Conservation (phyloP, 176 grass and related monocot species). For the Elymus sibiricus region DNA sequence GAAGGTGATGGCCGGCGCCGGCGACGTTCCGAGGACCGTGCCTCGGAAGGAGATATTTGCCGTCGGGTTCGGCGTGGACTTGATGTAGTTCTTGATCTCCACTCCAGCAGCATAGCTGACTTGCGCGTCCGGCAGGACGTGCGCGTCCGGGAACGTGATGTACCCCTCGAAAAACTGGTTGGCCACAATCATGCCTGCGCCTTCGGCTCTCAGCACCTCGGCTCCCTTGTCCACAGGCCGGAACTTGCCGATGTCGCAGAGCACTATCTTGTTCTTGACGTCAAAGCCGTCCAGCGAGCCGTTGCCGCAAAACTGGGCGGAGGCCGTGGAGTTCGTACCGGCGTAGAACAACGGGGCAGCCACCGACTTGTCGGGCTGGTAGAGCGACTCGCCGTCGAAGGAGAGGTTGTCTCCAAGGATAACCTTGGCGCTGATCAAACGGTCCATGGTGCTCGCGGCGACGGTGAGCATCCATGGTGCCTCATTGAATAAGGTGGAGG, state of each 20-base stretch:
- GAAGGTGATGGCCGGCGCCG: not conserved
- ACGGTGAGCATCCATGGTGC: conserved; percentile 51
- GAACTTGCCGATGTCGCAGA: not conserved
- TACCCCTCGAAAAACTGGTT: not conserved
- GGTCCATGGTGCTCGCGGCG: conserved; percentile 42
- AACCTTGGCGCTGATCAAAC: conserved; percentile 14
- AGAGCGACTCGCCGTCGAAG: conserved; percentile 33
- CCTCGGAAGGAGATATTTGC: not conserved
- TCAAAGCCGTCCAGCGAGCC: not conserved
- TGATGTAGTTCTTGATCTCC: not conserved
- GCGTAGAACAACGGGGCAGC: not conserved
- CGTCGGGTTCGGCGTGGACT: not conserved
- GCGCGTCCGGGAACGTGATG: not conserved
- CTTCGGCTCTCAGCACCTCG: not conserved
- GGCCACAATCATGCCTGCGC: not conserved
- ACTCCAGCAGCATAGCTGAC: not conserved
- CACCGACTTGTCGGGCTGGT: not conserved
- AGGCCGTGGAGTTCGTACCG: not conserved
- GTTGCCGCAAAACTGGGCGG: not conserved
- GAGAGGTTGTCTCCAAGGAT: conserved; percentile 12
- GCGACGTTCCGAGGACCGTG: not conserved
- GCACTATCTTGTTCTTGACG: not conserved
- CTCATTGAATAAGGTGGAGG: conserved; percentile 8
- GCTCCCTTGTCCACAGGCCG: not conserved
- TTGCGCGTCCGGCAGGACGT: not conserved